Base-by-base conservation (phyloP, 2,329 filamentous ascomycete species). In the Sarocladium oryzae region DNA sequence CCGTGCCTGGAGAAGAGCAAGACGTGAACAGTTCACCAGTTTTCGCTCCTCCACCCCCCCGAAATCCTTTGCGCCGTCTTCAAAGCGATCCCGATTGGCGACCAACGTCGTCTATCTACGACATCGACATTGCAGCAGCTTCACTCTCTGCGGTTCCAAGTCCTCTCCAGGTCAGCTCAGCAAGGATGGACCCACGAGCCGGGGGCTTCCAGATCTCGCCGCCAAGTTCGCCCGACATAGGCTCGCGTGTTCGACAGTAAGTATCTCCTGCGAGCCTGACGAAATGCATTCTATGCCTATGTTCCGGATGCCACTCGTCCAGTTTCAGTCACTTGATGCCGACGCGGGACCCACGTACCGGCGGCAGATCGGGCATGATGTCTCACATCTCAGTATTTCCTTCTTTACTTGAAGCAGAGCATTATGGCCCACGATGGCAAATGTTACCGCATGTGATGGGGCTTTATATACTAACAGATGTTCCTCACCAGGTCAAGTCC, bases 401-500 rank as follows among this genome's bases (percentile, higher is more conserved):
- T 18, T 32, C 43, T 32, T 48, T 11, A 33, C 23, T 43, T 43
- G 21, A n/a, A 20, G 13, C 20, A 11, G 40, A 10, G 15, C 6
- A 43, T 43, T 43, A 28, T 43, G 10, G 23, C n/a, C 10, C 40
- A 16, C 21, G 40, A 28, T 28, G 4, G 40, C 40, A 24, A 46
- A 24, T 15, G 21, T 16, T 21, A 11, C 21, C 13, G 10, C 10
- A 5, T 46, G 15, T 23, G 8, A 10, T 21, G 13, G 13, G n/a
- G 21, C n/a, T n/a, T n/a, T 36, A 49, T 20, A 36, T 37, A 36
- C 46, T 49, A n/a, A 49, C 46, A 37, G 20, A 36, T 21, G 24
- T 52, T 15, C 37, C 36, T 26, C 51, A 53, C 15, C 52, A 69
- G 64, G 35, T 52, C 52, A 41, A 55, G 55, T 45, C 52, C 53